Evolutionary conservation across 1,284 basidiomycete genomes (phyloP).

Genomic region (Papiliotrema nemorosa): DNA sequence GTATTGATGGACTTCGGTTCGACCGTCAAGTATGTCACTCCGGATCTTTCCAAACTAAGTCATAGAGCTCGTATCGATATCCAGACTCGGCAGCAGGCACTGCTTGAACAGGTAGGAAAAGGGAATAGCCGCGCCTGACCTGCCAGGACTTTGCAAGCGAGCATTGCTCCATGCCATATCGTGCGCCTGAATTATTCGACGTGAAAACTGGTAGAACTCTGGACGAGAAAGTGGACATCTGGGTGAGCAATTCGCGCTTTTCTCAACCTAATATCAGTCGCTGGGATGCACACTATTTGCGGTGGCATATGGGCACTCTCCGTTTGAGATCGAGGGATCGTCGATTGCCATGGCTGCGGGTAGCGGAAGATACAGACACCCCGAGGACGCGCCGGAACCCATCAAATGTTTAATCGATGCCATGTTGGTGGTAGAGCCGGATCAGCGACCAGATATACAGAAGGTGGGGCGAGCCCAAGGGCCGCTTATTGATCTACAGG

Average conservation of each 20-base stretch:
- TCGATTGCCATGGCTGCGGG: slow-evolving; percentile 94
- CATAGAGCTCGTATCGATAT: slow-evolving; percentile 43
- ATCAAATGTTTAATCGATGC: slow-evolving; percentile 74
- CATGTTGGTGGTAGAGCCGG: slow-evolving; percentile 76
- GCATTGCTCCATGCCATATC: slow-evolving; percentile 93
- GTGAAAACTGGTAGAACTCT: slow-evolving; percentile 81
- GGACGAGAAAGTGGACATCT: slow-evolving; percentile 95
- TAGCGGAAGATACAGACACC: slow-evolving; percentile 79
- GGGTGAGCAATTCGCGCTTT: slow-evolving; percentile 57
- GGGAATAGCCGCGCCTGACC: too few relatives aligned
- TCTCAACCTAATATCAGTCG: slow-evolving; percentile 57
- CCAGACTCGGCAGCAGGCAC: slow-evolving; percentile 75
- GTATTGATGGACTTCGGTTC: slow-evolving; percentile 99
- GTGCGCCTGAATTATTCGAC: slow-evolving; percentile 91
- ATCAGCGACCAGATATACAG: slow-evolving; percentile 76
- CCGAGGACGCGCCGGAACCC: slow-evolving; percentile 73
- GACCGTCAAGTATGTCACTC: slow-evolving; percentile 48
- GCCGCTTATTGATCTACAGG: background rate
- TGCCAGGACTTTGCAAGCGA: slow-evolving; percentile 88
- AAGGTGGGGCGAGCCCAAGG: slow-evolving; percentile 53
- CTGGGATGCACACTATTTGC: slow-evolving; percentile 88
- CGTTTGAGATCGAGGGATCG: slow-evolving; percentile 85
- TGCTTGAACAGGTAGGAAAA: slow-evolving; percentile 75
- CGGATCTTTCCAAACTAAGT: slow-evolving; percentile 4
- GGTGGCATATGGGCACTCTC: slow-evolving; percentile 85